A percentile compares a stretch with the other conserved stretches of the same genome.
phyloP scores from a whole-genome alignment of 495 filamentous ascomycete species.

The Neurospora sp. region DNA sequence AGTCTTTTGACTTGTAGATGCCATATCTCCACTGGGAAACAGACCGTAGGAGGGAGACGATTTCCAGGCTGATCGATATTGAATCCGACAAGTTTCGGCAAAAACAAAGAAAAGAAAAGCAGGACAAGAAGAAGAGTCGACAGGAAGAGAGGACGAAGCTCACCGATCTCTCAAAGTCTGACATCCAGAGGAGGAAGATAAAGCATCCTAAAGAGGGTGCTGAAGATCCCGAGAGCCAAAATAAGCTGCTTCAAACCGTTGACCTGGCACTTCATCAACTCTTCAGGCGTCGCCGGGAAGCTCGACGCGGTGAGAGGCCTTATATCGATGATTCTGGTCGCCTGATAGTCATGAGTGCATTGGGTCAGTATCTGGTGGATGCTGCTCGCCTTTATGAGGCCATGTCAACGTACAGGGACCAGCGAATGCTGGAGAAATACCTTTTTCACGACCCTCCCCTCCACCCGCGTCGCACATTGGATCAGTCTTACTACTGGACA shows the following conservation, averaged over 20 bases:
- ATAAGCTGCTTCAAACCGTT: not conserved
- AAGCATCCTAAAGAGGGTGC: not conserved
- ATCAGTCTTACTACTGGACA: constrained; percentile 59
- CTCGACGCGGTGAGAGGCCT: not conserved
- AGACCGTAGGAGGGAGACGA: constrained; percentile 27
- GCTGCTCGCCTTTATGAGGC: constrained; percentile 29
- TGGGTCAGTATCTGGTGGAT: constrained; percentile 28
- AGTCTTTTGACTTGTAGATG: constrained; percentile 30
- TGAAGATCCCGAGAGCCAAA: not conserved
- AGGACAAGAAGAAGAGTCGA: not conserved
- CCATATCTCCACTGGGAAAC: constrained; percentile 64
- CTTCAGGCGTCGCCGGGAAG: not conserved
- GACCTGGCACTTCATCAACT: not conserved
- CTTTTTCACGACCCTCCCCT: constrained; percentile 46
- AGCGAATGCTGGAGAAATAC: constrained; percentile 49
- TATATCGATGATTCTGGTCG: constrained; percentile 13
- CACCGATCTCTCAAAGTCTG: rapidly evolving
- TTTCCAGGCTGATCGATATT: constrained; percentile 8
- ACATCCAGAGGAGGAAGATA: not conserved
- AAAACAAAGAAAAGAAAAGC: not conserved
- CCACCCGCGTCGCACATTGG: constrained; percentile 58
- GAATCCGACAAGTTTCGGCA: constrained; percentile 5
- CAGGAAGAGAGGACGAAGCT: not conserved
- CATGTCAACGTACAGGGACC: constrained; percentile 39
- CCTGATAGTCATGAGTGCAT: constrained; percentile 19